Conservation (phyloP, 2,329 filamentous ascomycete species). For the Fusarium ramigenum region DNA sequence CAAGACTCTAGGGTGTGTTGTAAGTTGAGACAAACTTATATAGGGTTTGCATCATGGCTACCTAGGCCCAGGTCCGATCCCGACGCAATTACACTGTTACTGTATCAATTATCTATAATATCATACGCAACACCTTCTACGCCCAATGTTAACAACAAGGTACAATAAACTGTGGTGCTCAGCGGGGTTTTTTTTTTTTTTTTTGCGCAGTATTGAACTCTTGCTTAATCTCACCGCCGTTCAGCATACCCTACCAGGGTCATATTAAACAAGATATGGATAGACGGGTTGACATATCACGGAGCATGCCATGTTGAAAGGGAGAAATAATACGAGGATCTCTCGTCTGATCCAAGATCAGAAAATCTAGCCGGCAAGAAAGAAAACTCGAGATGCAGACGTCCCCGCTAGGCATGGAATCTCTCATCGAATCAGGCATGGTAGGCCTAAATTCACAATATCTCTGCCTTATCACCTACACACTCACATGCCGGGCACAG, state of each 20-base stretch:
- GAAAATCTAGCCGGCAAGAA: neutral
- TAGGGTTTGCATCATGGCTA: neutral
- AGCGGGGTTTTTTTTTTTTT: neutral
- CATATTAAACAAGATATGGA: neutral
- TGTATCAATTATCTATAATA: neutral
- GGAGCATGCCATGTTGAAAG: neutral
- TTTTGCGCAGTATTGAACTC: constrained; percentile 10
- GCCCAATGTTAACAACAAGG: neutral
- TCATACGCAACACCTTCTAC: neutral
- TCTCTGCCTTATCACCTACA: constrained; percentile 29
- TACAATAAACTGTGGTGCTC: neutral
- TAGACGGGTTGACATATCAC: neutral
- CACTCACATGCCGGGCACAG: constrained; percentile 13
- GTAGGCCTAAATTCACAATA: constrained; percentile 14
- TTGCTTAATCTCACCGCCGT: constrained; percentile 14
- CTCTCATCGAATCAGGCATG: constrained; percentile 11
- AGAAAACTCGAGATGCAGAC: neutral
- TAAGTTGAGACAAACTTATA: neutral
- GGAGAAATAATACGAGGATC: constrained; percentile 13
- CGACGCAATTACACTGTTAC: neutral
- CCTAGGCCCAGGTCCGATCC: neutral
- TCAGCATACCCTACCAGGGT: neutral
- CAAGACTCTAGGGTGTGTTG: neutral
- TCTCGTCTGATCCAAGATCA: neutral
- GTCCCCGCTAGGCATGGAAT: neutral